Base-by-base conservation (phyloP, 257 asterid species). In the Nicotiana tabacum region DNA sequence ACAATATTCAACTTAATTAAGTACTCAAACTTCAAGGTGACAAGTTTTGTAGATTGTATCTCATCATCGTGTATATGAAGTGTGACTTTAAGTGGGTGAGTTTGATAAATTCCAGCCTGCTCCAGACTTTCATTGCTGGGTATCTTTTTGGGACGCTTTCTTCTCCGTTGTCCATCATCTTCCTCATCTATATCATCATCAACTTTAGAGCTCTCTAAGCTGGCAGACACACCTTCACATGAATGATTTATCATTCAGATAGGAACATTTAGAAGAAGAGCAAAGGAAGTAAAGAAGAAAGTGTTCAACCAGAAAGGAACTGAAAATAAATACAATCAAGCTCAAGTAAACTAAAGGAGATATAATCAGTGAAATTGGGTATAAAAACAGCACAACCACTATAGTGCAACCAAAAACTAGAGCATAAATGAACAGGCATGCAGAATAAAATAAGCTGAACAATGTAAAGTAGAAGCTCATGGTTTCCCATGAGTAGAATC, bases 131-230 rank as follows among this genome's bases (percentile, higher is more conserved):
- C 98, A 91, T 90, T 93, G 94, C 90, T 87, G 76, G 91, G 97
- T 70, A 86, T 90, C 95, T 94, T 95, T 90, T 90, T 94, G 39
- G 98, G 95, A 65, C 99, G 91, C 83, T 96, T 96, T 88, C 98
- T 96, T 87, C 97, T 91, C 88, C 98, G 89, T 80, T 91, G 98
- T 30, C 98, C 98, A 84, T 96, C 98, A 86, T 93, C 97, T 85
- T 93, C 98, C 87, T 94, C 98, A 11, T 96, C 98, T 46, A 78
- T 87, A 43, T 94, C 97, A 77, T 93, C 99, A 55, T 96, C 98
- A 82, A 94, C 76, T 87, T 91, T 93, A 80, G 92, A 90, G 89
- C 82, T 92, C 86, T 94, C 99, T 82, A 81, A 81, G 84, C 83
- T 90, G 76, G 94, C 83, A 76, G 97, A 76, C 9, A 76, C 80